Percentiles rank a stretch among this genome's conserved stretches.
phyloP scores from a whole-genome alignment of 2,329 filamentous ascomycete species.

The Alternaria sp. region DNA sequence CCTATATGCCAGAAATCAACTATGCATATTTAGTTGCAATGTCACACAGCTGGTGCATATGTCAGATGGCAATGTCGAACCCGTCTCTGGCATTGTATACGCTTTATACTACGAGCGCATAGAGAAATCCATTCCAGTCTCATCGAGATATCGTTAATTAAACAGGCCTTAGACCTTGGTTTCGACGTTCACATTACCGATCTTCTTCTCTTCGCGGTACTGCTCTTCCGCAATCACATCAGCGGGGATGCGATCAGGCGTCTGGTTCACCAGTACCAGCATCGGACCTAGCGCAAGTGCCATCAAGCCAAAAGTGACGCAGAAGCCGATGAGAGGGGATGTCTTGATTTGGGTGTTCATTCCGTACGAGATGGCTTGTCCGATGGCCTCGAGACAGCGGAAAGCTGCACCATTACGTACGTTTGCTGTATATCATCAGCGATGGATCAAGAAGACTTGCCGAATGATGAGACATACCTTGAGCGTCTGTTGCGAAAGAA shows the following conservation, averaged over 20 bases:
- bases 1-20: not conserved
- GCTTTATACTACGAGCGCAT: not conserved
- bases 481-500: constrained; percentile 38
- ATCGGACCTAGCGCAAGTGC: constrained; percentile 39
- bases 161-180: constrained; percentile 14
- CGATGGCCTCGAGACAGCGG: constrained; percentile 36
- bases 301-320: constrained; percentile 44
- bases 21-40: not conserved
- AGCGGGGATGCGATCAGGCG: constrained; percentile 42
- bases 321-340: constrained; percentile 36
- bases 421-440: constrained; percentile 21
- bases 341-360: constrained; percentile 42
- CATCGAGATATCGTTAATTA: not conserved
- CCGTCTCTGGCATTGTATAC: not conserved
- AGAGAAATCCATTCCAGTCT: not conserved
- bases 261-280: constrained; percentile 39
- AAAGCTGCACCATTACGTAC: constrained; percentile 36
- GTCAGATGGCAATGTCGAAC: not conserved
- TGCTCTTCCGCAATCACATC: constrained; percentile 38
- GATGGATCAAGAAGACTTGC: not conserved
- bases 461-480: constrained; percentile 11
- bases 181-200: constrained; percentile 16
- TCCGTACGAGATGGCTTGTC: constrained; percentile 37
- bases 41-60: not conserved
- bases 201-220: constrained; percentile 22